Base-by-base conservation (phyloP, 805 yeast genomes). In the Debaryomyces prosopidis region DNA sequence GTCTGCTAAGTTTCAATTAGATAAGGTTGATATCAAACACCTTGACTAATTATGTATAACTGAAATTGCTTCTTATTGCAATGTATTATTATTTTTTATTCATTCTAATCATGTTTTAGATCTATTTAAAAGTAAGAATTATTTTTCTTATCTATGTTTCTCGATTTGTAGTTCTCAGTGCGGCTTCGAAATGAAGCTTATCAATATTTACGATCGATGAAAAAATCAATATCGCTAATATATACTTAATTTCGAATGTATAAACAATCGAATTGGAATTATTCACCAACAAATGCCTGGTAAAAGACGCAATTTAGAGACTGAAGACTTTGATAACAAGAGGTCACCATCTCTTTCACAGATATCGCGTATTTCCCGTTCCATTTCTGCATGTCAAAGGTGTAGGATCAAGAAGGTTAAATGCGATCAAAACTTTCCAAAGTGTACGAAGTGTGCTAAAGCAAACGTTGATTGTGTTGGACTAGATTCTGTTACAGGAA, bases 401-500 rank as follows among this genome's bases (percentile, higher is more conserved):
- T 90, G 97, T 56, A 77, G 96, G 14, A 59, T 65, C 43, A 80
- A 84, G 52, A 85, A 85, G 58, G 75, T 82, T 45, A 76, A 76
- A 52, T 85, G 91, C 62, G 87, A 85, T 50, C 85, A 80, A 46
- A 77, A 75, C 48, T 80, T 84, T 58, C 91, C 91, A 3, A 73
- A 76, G 44, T 85, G 91, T 57, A 61, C 77, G n/a, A 73, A 75
- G 30, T 85, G 91, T 59, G 70, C 63, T 36, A 79, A 81, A 55
- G 85, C 87, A 9, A 79, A 81, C 5, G 85, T 71, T 2, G 87
- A 86, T 5, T 90, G 97, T 65, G 82, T 89, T 3, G 89, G 95
- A 0, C 64, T 87, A 3, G 97, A 91, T 60, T 90, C 96, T 0
- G 89, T 90, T 5, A 88, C 96, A 0, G 96, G 96, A 0, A 71